Percentiles rank a stretch among this genome's conserved stretches.
phyloP scores from a whole-genome alignment of 192 early-diverging fungal species.

The Mortierella hygrophila region DNA sequence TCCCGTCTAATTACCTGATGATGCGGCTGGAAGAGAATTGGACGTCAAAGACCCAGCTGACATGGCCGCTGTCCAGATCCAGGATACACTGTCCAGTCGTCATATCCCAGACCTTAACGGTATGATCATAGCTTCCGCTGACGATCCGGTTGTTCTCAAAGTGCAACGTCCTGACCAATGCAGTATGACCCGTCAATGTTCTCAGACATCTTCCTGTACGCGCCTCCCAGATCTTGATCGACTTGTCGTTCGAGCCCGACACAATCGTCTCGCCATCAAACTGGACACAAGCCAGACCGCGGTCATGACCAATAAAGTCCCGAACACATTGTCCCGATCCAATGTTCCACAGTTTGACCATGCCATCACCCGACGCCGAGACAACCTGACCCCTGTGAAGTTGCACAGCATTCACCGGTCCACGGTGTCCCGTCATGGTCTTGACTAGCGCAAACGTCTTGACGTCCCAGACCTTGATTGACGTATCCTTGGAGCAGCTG shows the following conservation, averaged over 20 bases:
- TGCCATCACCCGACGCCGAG: constrained; percentile 87
- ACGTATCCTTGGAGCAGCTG: constrained; percentile 93
- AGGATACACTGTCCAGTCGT: constrained; percentile 80
- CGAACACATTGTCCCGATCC: constrained; percentile 77
- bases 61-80: constrained; percentile 81
- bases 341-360: constrained; percentile 85
- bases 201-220: constrained; percentile 72
- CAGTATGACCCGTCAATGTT: constrained; percentile 76
- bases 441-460: constrained; percentile 68
- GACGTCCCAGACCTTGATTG: constrained; percentile 91
- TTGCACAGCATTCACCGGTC: constrained; percentile 96
- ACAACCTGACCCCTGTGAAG: constrained; percentile 76
- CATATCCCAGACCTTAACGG: constrained; percentile 95
- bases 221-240: constrained; percentile 87
- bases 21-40: constrained; percentile 87
- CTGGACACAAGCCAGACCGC: constrained; percentile 88
- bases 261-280: constrained; percentile 85
- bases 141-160: constrained; percentile 88
- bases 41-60: constrained; percentile 98
- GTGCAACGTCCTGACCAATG: constrained; percentile 87
- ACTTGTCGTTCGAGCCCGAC: constrained; percentile 84
- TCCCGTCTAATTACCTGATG: constrained; percentile 66
- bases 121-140: constrained; percentile 93
- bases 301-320: constrained; percentile 83
- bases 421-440: constrained; percentile 84